Evolutionary conservation across 495 filamentous ascomycete genomes (phyloP).

Genomic region (Tuber magnatum): DNA sequence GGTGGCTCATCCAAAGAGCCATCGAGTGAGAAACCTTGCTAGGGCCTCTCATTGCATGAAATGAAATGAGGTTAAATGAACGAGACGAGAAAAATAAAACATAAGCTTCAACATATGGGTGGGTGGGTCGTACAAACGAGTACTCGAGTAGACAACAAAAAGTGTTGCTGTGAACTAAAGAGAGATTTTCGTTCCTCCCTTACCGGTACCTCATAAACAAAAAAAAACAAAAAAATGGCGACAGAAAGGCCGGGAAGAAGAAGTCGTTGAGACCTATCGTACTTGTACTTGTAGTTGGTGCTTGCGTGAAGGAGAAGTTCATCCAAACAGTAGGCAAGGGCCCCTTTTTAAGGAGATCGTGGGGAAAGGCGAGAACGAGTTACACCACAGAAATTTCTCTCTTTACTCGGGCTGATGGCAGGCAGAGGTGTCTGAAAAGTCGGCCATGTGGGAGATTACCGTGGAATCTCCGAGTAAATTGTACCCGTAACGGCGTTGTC

Average conservation of each 20-base stretch:
- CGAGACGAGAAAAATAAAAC: background rate
- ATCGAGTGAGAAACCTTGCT: background rate
- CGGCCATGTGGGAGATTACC: background rate
- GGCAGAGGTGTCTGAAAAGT: background rate
- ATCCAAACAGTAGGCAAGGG: background rate
- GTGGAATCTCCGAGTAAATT: no score
- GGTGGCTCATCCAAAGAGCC: background rate
- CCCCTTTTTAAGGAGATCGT: background rate
- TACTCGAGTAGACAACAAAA: background rate
- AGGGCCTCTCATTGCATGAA: background rate
- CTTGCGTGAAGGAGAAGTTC: background rate
- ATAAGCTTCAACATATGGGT: background rate
- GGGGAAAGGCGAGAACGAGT: background rate
- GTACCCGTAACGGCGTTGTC: no score
- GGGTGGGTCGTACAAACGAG: background rate
- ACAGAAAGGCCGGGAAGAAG: background rate
- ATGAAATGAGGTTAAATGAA: slow-evolving; percentile 4
- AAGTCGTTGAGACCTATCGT: background rate
- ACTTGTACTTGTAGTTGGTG: no score
- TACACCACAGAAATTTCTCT: background rate
- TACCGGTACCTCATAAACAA: background rate
- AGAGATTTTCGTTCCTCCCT: background rate
- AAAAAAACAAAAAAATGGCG: background rate
- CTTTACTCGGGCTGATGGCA: background rate
- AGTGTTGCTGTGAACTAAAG: background rate